Base-by-base conservation (phyloP, 768 basidiomycete species). In the Albatrellus ellisii region DNA sequence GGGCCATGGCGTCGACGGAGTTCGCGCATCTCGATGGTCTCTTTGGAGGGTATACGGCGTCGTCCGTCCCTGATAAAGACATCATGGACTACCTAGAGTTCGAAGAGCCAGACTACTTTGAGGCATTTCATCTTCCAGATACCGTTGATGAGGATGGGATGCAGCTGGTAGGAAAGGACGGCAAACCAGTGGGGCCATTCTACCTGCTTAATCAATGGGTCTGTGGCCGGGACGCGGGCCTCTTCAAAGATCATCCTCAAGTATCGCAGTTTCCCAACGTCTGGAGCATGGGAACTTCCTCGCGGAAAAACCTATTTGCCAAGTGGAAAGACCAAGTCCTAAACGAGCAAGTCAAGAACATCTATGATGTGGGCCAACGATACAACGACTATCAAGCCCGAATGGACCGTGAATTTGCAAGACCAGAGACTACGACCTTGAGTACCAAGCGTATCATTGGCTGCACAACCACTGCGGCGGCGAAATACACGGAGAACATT, bases 401-500 rank as follows among this genome's bases (percentile, higher is more conserved):
- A 6, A 36, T 77, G 4, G 48, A 53, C 1, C 60, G 58, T 33
- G 63, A 57, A 43, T 69, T 58, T 38, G 48, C 50, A 4, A 62
- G 65, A 43, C 58, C 56, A 4, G 60, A 55, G 6, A 43, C 54
- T 0, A 54, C 50, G 1, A 46, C 69, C 6, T 52, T 79, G 21
- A 54, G 53, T 39, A 56, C 42, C 32, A 78, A 75, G 54, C 57
- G 72, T 2, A 68, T 81, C 40, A 74, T 81, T 10, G 79, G 69
- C 0, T 79, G 78, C 45, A 82, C 79, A 0, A 82, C 79, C 0
- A 79, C 79, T 0, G 79, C 65, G 1, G 79, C 79, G 0, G 79
- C 79, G 0, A 82, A 73, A 54, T 78, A 71, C 49, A 56, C 59
- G 0, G 56, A 64, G 1, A 60, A 60, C 14, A 67, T 82, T 21